These are phyloP conservation scores for Eucalyptus grandis DNA, from an alignment of 345 rosid genomes.

Conservation along the genomic window DNA sequence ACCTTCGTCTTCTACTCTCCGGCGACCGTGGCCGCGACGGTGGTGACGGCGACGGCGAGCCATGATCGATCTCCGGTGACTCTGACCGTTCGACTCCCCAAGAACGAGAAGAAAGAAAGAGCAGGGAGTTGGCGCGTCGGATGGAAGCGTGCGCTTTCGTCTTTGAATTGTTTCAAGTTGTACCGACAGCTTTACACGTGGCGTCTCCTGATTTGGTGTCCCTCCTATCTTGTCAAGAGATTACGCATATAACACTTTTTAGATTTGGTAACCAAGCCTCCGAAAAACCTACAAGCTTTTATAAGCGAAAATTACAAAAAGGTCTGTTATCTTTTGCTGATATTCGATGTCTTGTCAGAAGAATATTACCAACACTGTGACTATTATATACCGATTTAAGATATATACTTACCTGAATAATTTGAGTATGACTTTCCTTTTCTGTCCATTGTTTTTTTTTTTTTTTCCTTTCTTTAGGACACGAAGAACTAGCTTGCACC, in stretches of 20 bases:
- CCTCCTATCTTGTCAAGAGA: neutral
- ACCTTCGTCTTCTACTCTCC: neutral
- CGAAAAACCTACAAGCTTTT: neutral
- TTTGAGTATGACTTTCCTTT: neutral
- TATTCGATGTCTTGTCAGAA: neutral
- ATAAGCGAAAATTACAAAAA: neutral
- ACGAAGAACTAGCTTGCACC: too few relatives aligned
- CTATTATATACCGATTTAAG: neutral
- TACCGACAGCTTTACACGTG: neutral
- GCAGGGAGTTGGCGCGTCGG: neutral
- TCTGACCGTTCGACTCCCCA: neutral
- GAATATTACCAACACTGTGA: neutral
- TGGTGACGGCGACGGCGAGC: neutral
- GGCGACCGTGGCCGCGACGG: neutral
- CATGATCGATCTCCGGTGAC: neutral
- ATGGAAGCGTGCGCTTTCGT: neutral
- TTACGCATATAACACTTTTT: neutral
- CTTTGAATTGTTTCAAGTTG: neutral
- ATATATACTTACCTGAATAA: neutral
- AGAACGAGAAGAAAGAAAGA: neutral
- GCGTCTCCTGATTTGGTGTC: neutral
- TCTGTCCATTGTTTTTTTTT: rapidly evolving
- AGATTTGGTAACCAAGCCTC: neutral
- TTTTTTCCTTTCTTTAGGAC: too few relatives aligned
- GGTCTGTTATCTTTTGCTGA: neutral